Percentiles rank a stretch among this genome's conserved stretches.
phyloP scores from a whole-genome alignment of 179 eudicot species.

The Silene noctiflora region DNA sequence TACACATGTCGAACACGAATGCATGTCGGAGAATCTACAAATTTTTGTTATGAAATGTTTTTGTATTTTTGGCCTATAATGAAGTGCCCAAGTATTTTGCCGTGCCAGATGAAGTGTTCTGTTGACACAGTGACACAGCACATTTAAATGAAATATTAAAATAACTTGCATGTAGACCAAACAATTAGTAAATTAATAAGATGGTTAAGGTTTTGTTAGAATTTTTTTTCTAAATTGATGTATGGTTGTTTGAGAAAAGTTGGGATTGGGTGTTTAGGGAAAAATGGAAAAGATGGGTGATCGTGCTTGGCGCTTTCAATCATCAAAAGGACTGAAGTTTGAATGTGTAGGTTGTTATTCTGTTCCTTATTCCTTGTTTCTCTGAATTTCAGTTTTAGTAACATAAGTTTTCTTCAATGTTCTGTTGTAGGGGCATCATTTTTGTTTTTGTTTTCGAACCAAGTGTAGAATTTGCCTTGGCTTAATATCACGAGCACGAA shows the following conservation, averaged over 20 bases:
- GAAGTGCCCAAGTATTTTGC: neutral
- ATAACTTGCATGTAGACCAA: neutral
- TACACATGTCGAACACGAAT: neutral
- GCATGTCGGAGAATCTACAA: neutral
- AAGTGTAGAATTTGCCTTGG: too few relatives aligned
- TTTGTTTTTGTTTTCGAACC: too few relatives aligned
- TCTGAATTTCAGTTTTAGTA: neutral
- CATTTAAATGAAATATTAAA: neutral
- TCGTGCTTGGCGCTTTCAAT: constrained; percentile 37
- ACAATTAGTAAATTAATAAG: neutral
- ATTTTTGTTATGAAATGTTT: neutral
- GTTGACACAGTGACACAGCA: neutral
- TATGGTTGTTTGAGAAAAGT: constrained; percentile 35
- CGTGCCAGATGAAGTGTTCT: neutral
- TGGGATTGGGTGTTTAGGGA: constrained; percentile 65
- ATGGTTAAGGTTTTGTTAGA: neutral
- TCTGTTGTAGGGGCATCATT: neutral
- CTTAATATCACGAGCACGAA: too few relatives aligned
- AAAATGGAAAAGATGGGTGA: constrained; percentile 84
- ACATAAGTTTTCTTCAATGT: neutral
- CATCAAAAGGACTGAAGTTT: constrained; percentile 36
- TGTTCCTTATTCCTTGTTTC: constrained; percentile 22
- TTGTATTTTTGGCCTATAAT: neutral
- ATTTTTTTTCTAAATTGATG: constrained; percentile 6
- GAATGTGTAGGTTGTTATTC: constrained; percentile 44